A percentile compares a stretch with the other conserved stretches of the same genome.
phyloP scores from a whole-genome alignment of 768 basidiomycete genomes.

The Boletus rex-veris region DNA sequence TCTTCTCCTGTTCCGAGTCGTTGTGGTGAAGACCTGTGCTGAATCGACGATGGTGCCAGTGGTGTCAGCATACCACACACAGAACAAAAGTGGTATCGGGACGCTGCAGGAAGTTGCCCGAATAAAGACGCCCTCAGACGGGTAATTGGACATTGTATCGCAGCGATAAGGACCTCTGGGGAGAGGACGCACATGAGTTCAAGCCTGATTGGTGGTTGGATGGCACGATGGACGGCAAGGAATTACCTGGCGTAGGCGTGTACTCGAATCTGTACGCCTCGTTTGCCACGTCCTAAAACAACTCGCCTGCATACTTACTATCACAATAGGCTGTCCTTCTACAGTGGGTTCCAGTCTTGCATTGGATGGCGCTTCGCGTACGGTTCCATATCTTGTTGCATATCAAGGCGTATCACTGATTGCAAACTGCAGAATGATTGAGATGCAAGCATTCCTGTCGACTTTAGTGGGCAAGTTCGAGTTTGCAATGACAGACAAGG shows the following conservation, averaged over 20 bases:
- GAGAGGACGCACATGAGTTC: conserved; percentile 19
- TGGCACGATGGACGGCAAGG: neutral
- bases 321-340: conserved; percentile 16
- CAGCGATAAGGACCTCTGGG: conserved; percentile 18
- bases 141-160: neutral
- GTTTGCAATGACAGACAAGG: conserved; percentile 27
- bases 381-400: neutral
- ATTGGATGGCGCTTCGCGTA: conserved; percentile 31
- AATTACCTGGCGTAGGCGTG: conserved; percentile 5
- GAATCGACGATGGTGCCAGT: too few relatives aligned
- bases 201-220: conserved; percentile 2
- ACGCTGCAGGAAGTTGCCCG: too few relatives aligned
- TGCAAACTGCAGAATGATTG: conserved; percentile 32
- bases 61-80: too few relatives aligned
- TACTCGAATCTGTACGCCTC: conserved; percentile 10
- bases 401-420: neutral
- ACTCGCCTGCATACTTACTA: neutral
- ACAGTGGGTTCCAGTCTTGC: conserved; percentile 12
- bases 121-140: too few relatives aligned
- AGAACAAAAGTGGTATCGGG: too few relatives aligned
- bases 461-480: conserved; percentile 53
- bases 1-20: too few relatives aligned
- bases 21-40: too few relatives aligned
- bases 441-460: conserved; percentile 54
- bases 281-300: neutral